phyloP scores from a whole-genome alignment of 2,329 filamentous ascomycete genomes.

The Rutstroemia sp. region DNA sequence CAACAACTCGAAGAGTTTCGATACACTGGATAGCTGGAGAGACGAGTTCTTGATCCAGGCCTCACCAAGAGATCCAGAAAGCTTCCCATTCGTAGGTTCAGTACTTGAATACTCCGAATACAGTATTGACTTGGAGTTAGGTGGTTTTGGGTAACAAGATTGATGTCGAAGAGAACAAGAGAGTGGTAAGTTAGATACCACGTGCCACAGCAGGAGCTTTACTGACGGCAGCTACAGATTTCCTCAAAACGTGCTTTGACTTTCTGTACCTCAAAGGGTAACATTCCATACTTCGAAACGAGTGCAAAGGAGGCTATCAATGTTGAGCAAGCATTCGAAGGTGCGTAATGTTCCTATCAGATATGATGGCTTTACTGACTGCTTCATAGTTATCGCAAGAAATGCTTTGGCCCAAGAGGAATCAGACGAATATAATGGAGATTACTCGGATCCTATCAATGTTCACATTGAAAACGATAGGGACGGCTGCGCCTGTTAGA shows the following conservation, averaged over 20 bases:
- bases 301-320: constrained; percentile 98
- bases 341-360: constrained; percentile 29
- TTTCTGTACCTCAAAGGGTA: constrained; percentile 95
- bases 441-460: constrained; percentile 97
- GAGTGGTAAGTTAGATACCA: constrained; percentile 57
- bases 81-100: constrained; percentile 86
- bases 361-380: constrained; percentile 2
- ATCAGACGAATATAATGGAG: constrained; percentile 93
- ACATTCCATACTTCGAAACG: constrained; percentile 98
- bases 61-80: constrained; percentile 90
- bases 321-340: constrained; percentile 78
- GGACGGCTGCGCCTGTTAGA: constrained; percentile 86
- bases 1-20: constrained; percentile 98
- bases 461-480: constrained; percentile 93
- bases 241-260: constrained; percentile 94
- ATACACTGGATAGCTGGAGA: constrained; percentile 95
- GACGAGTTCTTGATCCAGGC: constrained; percentile 98
- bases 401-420: constrained; percentile 96
- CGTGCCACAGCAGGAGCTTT: neutral
- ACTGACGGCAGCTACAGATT: constrained; percentile 48
- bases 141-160: constrained; percentile 98
- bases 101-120: neutral
- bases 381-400: constrained; percentile 73
- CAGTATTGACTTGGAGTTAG: constrained; percentile 37
- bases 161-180: constrained; percentile 95